A percentile compares a stretch with the other conserved stretches of the same genome.
Evolutionary conservation across 2,329 filamentous ascomycete species (phyloP).

Genomic region (Elsinoe perseae): DNA sequence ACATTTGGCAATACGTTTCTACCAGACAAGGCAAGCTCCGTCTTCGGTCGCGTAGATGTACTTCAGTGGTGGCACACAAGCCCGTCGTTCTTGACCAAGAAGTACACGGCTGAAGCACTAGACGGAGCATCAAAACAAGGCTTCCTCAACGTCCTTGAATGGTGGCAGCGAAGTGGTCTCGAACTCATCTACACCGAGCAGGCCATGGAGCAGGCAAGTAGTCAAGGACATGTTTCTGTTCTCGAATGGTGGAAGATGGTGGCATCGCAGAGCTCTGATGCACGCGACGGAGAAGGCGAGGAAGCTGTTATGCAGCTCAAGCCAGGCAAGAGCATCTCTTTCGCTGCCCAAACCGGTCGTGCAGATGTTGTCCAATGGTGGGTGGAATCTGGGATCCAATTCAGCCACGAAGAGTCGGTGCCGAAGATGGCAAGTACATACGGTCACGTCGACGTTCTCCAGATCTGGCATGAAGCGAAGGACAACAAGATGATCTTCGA

Average conservation of each 20-base stretch:
- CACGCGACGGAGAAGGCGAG: constrained; percentile 20
- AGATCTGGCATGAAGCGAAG: constrained; percentile 70
- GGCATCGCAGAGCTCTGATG: constrained; percentile 33
- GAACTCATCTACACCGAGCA: constrained; percentile 78
- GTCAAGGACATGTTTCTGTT: constrained; percentile 74
- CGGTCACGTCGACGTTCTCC: constrained; percentile 74
- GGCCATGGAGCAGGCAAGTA: constrained; percentile 79
- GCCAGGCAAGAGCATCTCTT: constrained; percentile 75
- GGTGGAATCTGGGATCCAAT: constrained; percentile 71
- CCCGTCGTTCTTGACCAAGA: constrained; percentile 72
- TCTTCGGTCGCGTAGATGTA: constrained; percentile 76
- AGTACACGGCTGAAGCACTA: constrained; percentile 77
- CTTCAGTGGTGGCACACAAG: constrained; percentile 88
- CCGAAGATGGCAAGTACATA: constrained; percentile 77
- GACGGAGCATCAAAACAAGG: constrained; percentile 82
- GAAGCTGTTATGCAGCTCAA: constrained; percentile 51
- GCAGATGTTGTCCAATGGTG: constrained; percentile 77
- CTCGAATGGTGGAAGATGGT: constrained; percentile 89
- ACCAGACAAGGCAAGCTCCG: constrained; percentile 78
- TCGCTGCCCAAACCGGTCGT: constrained; percentile 75
- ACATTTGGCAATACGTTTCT: constrained; percentile 76
- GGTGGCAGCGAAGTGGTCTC: constrained; percentile 79
- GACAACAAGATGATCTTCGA: constrained; percentile 75
- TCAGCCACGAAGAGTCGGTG: constrained; percentile 72
- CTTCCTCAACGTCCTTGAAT: constrained; percentile 77